Percentiles rank a stretch among this genome's conserved stretches.
phyloP scores from a whole-genome alignment of 2,329 filamentous ascomycete genomes.

The Sarocladiaceae sp. region DNA sequence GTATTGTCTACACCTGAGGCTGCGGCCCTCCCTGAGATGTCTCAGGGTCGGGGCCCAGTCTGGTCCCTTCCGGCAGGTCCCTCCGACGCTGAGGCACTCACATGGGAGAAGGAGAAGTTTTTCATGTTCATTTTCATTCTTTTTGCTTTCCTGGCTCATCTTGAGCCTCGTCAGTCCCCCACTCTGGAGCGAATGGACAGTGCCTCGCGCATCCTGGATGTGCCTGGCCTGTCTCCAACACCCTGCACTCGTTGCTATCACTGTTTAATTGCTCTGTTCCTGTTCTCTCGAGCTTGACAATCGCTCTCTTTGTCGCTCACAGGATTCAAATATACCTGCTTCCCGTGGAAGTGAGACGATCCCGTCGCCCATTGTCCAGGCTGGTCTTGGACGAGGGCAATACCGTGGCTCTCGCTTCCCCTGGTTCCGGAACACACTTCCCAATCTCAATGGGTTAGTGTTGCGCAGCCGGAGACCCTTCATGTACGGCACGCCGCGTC shows the following conservation, averaged over 20 bases:
- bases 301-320: constrained; percentile 3
- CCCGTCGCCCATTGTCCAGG: too few species aligned
- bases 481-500: constrained; percentile 21
- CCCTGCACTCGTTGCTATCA: constrained; percentile 7
- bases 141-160: neutral
- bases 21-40: constrained; percentile 10
- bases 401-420: too few species aligned
- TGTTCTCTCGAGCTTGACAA: too few species aligned
- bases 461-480: constrained; percentile 46
- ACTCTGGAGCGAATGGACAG: neutral
- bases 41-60: constrained; percentile 6
- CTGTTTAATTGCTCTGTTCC: too few species aligned
- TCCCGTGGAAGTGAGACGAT: too few species aligned
- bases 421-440: neutral
- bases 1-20: constrained; percentile 49
- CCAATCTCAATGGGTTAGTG: constrained; percentile 41
- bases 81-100: constrained; percentile 13
- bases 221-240: neutral
- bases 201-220: neutral
- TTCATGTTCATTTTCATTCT: constrained; percentile 26
- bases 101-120: neutral
- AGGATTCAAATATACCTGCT: constrained; percentile 3
- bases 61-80: constrained; percentile 5
- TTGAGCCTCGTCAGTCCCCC: neutral
- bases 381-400: too few species aligned